Base-by-base conservation (phyloP, 208 protist species). In the Acanthamoeba healyi region DNA sequence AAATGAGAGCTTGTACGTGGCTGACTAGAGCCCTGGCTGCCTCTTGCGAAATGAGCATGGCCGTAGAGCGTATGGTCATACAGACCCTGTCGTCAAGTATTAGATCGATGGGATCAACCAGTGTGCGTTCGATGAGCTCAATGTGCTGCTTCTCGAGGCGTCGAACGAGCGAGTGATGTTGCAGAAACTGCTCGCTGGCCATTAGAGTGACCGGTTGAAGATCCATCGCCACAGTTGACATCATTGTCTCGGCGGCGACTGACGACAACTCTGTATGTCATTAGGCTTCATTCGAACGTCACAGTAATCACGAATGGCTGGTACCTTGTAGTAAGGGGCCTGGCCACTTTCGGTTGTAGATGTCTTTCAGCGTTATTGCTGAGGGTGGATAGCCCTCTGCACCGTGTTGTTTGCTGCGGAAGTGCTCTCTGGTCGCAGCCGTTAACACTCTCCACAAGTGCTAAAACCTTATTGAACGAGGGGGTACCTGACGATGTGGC, bases 61-160 rank as follows among this genome's bases (percentile, higher is more conserved):
- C 32, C 6, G 12, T 24, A 10, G 77, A 44, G 29, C 77, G 44
- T 26, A 86, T 51, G 24, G 32, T 38, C 77, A 86, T 86, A 38
- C 77, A 86, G 2, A 86, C 44, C 22, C 44, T 51, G 12, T 86
- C 77, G 44, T 86, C 77, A 44, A 86, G 34, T 4, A 86, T 86
- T 5, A 86, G 10, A 22, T 86, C 77, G 4, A 86, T 7, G 5
- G 77, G 77, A 10, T 49, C 29, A 6, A 0, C 24, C 4, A 86
- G 26, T 0, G 42, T 86, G 6, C 77, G 77, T 58, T 86, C 77
- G 44, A 86, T 86, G 17, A 86, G 77, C 14, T 40, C 10, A 29
- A 86, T 36, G n/a, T 38, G 77, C 38, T 86, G 77, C 24, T 86
- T 58, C 77, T 56, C 77, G 2, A 86, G 24, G 22, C 42, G 2